These are phyloP conservation scores for Aspergillus sp. DNA, from an alignment of 2,329 filamentous ascomycete species.

Conservation along the genomic window DNA sequence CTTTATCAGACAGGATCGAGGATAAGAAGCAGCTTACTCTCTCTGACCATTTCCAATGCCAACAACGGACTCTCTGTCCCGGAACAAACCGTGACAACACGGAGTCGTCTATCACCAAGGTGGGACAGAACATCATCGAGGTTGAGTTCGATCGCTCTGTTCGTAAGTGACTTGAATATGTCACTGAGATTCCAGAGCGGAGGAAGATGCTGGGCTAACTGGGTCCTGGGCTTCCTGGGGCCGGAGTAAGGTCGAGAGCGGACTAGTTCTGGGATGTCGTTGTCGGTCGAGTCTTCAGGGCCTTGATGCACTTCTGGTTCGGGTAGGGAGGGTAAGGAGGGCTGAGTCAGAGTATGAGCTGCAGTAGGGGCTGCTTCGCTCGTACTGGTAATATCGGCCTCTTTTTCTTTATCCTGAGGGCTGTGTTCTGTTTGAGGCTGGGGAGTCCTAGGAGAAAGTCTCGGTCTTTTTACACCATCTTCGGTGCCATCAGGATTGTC, in stretches of 20 bases:
- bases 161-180: slow-evolving; percentile 29
- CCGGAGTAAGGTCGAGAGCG: slow-evolving; percentile 16
- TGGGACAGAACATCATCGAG: slow-evolving; percentile 48
- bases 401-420: background rate
- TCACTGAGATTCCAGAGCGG: slow-evolving; percentile 28
- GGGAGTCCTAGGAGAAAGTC: background rate
- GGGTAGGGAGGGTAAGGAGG: too few relatives aligned
- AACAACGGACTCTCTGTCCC: slow-evolving; percentile 75
- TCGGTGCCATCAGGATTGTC: background rate
- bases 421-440: background rate
- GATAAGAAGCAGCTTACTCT: slow-evolving; percentile 35
- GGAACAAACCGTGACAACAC: slow-evolving; percentile 72
- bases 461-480: background rate
- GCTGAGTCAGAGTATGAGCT: too few relatives aligned
- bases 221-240: slow-evolving; percentile 3
- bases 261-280: slow-evolving; percentile 22
- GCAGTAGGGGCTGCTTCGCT: too few relatives aligned
- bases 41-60: slow-evolving; percentile 58
- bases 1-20: background rate
- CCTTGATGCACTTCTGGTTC: background rate
- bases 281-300: background rate
- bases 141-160: slow-evolving; percentile 21
- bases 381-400: too few relatives aligned
- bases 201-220: slow-evolving; percentile 23
- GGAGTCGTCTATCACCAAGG: slow-evolving; percentile 43